Conservation (phyloP, 192 early-diverging fungal genomes). For the Chytriomyces sp. region DNA sequence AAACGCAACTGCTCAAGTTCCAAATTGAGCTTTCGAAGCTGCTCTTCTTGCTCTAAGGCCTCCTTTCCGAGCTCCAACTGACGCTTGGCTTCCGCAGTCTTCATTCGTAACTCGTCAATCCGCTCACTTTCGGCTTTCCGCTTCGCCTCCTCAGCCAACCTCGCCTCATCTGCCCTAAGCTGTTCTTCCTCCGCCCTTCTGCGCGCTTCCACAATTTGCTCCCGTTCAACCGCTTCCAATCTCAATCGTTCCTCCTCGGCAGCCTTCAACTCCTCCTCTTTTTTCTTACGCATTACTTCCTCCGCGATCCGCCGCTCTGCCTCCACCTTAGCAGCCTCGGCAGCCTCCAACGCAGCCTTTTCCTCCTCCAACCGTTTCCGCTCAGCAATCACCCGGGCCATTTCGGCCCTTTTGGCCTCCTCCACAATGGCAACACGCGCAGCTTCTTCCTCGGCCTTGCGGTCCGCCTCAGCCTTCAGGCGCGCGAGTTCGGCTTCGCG, state of each 20-base stretch:
- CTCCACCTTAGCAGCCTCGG: background rate
- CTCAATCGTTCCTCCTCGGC: slow-evolving; percentile 11
- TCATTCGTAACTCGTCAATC: slow-evolving; percentile 8
- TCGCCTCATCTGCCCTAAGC: slow-evolving; percentile 9
- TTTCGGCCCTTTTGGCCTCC: slow-evolving; percentile 5
- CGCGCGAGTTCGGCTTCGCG: slow-evolving; percentile 13
- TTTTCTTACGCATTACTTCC: background rate
- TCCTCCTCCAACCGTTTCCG: slow-evolving; percentile 5
- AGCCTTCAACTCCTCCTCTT: background rate
- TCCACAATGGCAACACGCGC: background rate
- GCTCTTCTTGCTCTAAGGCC: slow-evolving; percentile 19
- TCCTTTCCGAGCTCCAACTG: slow-evolving; percentile 26
- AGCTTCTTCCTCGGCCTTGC: background rate
- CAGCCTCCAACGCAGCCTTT: background rate
- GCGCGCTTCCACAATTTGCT: background rate
- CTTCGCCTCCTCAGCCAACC: slow-evolving; percentile 5
- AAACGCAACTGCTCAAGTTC: slow-evolving; percentile 9
- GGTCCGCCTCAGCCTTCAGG: background rate
- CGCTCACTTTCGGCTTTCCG: slow-evolving; percentile 16
- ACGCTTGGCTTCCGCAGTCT: slow-evolving; percentile 11
- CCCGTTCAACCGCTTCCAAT: background rate
- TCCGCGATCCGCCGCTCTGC: background rate
- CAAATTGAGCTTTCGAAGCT: background rate
- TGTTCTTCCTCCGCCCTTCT: background rate
- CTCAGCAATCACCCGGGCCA: slow-evolving; percentile 5